Conservation (phyloP, 371 early-diverging fungal genomes). For the Coemansia linderi region DNA sequence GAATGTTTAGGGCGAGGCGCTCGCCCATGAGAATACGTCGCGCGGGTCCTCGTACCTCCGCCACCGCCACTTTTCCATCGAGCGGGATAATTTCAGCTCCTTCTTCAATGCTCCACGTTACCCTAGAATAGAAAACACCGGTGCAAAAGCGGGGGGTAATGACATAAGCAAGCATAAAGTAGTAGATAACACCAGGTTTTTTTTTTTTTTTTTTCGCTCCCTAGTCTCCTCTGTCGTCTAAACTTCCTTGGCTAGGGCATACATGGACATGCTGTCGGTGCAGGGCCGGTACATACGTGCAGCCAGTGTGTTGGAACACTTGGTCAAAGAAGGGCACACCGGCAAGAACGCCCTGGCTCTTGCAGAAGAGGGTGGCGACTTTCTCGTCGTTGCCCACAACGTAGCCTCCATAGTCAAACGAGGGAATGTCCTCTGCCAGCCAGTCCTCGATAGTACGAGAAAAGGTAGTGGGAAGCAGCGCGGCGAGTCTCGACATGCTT, state of each 20-base stretch:
- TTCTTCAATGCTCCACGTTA: conserved; percentile 82
- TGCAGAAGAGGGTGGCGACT: conserved; percentile 83
- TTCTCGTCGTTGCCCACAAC: conserved; percentile 92
- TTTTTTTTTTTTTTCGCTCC: not conserved
- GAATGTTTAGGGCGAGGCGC: conserved; percentile 90
- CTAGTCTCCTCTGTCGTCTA: not conserved
- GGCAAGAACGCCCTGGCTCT: conserved; percentile 83
- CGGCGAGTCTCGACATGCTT: conserved; percentile 32
- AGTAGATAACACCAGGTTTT: not conserved
- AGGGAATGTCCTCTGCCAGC: conserved; percentile 92
- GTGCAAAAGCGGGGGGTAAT: not conserved
- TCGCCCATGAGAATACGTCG: conserved; percentile 90
- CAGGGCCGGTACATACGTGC: conserved; percentile 61
- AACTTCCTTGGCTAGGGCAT: not conserved
- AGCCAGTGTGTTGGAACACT: conserved; percentile 86
- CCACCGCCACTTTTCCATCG: conserved; percentile 68
- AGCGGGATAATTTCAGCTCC: conserved; percentile 73
- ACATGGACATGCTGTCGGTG: conserved; percentile 24
- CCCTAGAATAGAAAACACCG: conserved; percentile 55
- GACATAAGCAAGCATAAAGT: not conserved
- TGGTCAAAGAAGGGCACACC: conserved; percentile 95
- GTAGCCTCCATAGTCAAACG: conserved; percentile 96
- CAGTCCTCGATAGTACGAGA: conserved; percentile 60
- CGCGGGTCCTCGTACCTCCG: conserved; percentile 82
- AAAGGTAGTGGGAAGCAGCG: conserved; percentile 37